Base-by-base conservation (phyloP, 176 grass and related monocot genomes). In the Saccharum officinarum region DNA sequence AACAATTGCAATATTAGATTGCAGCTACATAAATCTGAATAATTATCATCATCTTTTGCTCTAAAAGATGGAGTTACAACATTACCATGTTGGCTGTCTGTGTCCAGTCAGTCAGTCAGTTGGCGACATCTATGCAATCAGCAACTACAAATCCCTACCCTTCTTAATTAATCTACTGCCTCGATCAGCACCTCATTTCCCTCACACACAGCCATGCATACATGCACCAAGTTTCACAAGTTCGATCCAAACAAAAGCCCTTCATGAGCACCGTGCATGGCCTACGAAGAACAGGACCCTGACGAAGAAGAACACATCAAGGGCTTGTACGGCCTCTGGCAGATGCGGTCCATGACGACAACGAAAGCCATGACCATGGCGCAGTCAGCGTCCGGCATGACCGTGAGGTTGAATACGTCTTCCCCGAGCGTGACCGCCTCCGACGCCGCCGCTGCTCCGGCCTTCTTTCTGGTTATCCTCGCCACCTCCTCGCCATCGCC, bases 271-370 rank as follows among this genome's bases (percentile, higher is more conserved):
- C 67, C 34, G 10, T 10, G 34, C 13, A 45, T 45, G 57, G 57
- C 57, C n/a, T 61, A 61, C n/a, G 8, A 61, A 54, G 17, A 18
- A 20, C 50, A 54, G 5, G 50, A 54, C 50, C 5, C 50, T 10
- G 45, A 36, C 59, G 79, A 84, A 0, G 77, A 88, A 75, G 60
- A 91, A 47, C 95, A 91, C 38, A 92, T 88, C 15, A 89, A 45
- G 33, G 86, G 92, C 22, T 72, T 75, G 69, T 79, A 88, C 4
- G 73, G 77, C 45, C 70, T 92, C 67, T 71, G 71, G 82, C 92
- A 95, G 40, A 95, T 98, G 60, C 95, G 78, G 71, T 98, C 95
- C 80, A 98, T 88, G 16, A 98, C 75, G 2, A 98, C 87, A 18
- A 98, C 66, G 3, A 93, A 83, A 37, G 91, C 92, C 95, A 98